Base-by-base conservation (phyloP, 495 filamentous ascomycete genomes). In the Penicillium steckii region DNA sequence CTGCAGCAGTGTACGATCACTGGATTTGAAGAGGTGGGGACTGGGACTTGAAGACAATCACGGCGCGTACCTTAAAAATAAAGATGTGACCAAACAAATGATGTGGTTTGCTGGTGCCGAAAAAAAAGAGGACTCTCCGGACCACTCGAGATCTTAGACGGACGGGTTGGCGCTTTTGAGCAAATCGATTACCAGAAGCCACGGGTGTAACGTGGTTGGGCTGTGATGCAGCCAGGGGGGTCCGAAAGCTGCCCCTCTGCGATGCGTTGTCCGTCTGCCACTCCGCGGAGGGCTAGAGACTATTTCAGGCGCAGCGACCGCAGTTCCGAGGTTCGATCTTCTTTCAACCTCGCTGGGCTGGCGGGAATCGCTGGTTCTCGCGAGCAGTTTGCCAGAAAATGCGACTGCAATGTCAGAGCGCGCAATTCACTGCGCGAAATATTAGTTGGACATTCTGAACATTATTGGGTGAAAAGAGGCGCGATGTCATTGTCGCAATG, bases 121-220 rank as follows among this genome's bases (percentile, higher is more conserved):
- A 52, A 50, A 47, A 49, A 56, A 56, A 57, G 33, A 52, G 50
- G 38, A n/a, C n/a, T n/a, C n/a, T n/a, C 46, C 41, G 46, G 49
- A 56, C 60, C 52, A 57, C 64, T 60, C 61, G 56, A 54, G 33
- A 58, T 65, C 63, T 62, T 50, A 55, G 70, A 57, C 54, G 71
- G 66, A 68, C 62, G 57, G 53, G 56, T 65, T 66, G 65, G 37
- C 53, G 67, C 64, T 72, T 73, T 71, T 70, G 68, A 62, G 66
- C 60, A 63, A 67, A 66, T 61, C 51, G 33, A 48, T n/a, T 70
- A 22, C 62, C 58, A 73, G 60, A 59, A 61, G n/a, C 60, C 62
- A 66, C 58, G 62, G 66, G 65, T 71, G 71, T 72, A 74, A 75
- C 72, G 71, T 75, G 73, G 72, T 78, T 74, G 72, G 73, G 75